Percentiles rank a stretch among this genome's conserved stretches.
These are phyloP conservation scores for Teratosphaeria destructans DNA, from an alignment of 2,329 filamentous ascomycete species.

Conservation along the genomic window DNA sequence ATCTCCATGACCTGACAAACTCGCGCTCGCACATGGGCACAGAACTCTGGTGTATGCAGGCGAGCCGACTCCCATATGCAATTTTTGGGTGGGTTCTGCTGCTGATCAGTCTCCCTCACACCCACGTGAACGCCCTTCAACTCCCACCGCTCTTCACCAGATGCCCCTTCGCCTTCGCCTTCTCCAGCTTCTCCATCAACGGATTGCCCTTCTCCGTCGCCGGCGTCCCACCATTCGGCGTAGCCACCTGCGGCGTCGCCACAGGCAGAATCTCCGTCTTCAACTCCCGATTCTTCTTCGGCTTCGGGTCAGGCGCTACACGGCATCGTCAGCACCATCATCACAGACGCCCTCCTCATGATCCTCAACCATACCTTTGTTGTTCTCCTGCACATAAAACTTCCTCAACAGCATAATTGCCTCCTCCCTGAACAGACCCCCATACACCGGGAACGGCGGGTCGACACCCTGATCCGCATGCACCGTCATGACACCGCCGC, in stretches of 20 bases:
- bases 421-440: conserved; percentile 81
- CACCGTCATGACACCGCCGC: conserved; percentile 82
- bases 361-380: conserved; percentile 53
- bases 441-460: conserved; percentile 68
- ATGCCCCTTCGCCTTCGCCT: background rate
- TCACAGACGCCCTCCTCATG: background rate
- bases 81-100: background rate
- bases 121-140: background rate
- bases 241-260: conserved; percentile 3
- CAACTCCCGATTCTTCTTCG: conserved; percentile 53
- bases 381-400: conserved; percentile 98
- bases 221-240: conserved; percentile 1
- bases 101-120: background rate
- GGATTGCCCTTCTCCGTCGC: background rate
- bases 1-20: too few species aligned
- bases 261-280: conserved; percentile 47
- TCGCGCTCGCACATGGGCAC: too few species aligned
- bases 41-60: too few species aligned
- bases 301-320: conserved; percentile 51
- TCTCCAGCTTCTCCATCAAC: background rate
- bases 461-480: conserved; percentile 70
- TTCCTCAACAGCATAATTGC: conserved; percentile 84
- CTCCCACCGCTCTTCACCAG: background rate
- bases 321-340: background rate
- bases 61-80: background rate